phyloP scores from a whole-genome alignment of 345 rosid species.

The Erucastrum elatum region DNA sequence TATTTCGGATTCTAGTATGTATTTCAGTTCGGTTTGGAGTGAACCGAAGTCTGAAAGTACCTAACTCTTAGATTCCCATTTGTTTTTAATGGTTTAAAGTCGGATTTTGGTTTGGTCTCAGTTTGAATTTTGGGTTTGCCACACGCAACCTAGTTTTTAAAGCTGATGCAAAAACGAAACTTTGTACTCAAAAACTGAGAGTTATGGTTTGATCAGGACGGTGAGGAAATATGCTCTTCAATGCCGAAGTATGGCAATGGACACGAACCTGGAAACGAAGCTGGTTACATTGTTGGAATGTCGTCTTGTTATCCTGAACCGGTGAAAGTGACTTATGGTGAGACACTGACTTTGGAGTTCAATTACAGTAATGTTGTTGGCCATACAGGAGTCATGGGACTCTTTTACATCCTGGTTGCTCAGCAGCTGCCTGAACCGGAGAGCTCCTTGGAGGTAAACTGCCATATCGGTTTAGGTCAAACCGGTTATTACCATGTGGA shows the following conservation, averaged over 20 bases:
- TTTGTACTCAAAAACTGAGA: not conserved
- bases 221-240: conserved; percentile 60
- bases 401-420: conserved; percentile 70
- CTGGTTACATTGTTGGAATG: conserved; percentile 92
- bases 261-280: conserved; percentile 78
- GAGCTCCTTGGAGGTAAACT: conserved; percentile 40
- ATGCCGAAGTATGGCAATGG: conserved; percentile 67
- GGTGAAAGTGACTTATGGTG: conserved; percentile 59
- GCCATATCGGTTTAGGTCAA: not conserved
- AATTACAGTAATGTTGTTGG: conserved; percentile 51
- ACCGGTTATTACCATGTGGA: not conserved
- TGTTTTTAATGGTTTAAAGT: no score
- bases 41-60: no score
- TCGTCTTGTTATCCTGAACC: conserved; percentile 79
- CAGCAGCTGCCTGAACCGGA: conserved; percentile 45
- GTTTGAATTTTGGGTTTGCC: no score
- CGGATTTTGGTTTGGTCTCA: no score
- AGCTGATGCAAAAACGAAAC: no score
- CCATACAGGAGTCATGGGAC: conserved; percentile 90
- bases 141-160: no score
- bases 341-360: conserved; percentile 63
- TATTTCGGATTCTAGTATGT: no score
- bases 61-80: no score
- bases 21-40: no score
- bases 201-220: conserved; percentile 50